A percentile compares a stretch with the other conserved stretches of the same genome.
phyloP scores from a whole-genome alignment of 495 filamentous ascomycete genomes.

The Ramalina intermedia region DNA sequence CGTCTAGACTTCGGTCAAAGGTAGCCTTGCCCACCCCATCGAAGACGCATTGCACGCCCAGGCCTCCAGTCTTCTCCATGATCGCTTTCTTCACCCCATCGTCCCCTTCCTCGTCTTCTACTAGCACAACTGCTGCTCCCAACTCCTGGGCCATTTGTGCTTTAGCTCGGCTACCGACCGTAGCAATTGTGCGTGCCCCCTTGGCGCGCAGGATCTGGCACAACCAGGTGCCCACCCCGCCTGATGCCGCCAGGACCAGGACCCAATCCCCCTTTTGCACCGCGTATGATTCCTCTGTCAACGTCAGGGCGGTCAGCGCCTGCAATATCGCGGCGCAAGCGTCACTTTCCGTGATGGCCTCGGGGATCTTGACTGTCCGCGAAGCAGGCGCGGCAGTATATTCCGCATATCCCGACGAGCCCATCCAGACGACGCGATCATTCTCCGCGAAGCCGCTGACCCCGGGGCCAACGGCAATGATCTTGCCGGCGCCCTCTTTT shows the following conservation, averaged over 20 bases:
- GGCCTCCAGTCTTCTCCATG: slow-evolving; percentile 51
- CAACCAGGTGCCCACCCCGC: slow-evolving; percentile 69
- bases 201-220: slow-evolving; percentile 58
- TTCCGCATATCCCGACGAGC: slow-evolving; percentile 51
- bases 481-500: slow-evolving; percentile 59
- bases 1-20: slow-evolving; percentile 71
- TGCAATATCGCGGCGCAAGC: slow-evolving; percentile 63
- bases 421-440: slow-evolving; percentile 55
- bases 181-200: slow-evolving; percentile 73
- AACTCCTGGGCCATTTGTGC: slow-evolving; percentile 47
- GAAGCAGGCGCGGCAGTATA: slow-evolving; percentile 48
- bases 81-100: slow-evolving; percentile 51
- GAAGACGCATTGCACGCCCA: slow-evolving; percentile 69
- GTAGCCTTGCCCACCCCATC: slow-evolving; percentile 82
- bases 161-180: slow-evolving; percentile 63
- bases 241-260: slow-evolving; percentile 81
- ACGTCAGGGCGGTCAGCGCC: slow-evolving; percentile 71
- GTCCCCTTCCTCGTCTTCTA: slow-evolving; percentile 45
- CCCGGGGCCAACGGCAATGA: slow-evolving; percentile 38
- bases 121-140: slow-evolving; percentile 60
- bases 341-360: slow-evolving; percentile 40
- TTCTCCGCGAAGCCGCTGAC: slow-evolving; percentile 41
- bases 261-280: slow-evolving; percentile 72
- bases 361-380: slow-evolving; percentile 50
- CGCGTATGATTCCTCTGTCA: slow-evolving; percentile 61